Base-by-base conservation (phyloP, 108 stramenopile genomes). In the Nannochloropsis salina region DNA sequence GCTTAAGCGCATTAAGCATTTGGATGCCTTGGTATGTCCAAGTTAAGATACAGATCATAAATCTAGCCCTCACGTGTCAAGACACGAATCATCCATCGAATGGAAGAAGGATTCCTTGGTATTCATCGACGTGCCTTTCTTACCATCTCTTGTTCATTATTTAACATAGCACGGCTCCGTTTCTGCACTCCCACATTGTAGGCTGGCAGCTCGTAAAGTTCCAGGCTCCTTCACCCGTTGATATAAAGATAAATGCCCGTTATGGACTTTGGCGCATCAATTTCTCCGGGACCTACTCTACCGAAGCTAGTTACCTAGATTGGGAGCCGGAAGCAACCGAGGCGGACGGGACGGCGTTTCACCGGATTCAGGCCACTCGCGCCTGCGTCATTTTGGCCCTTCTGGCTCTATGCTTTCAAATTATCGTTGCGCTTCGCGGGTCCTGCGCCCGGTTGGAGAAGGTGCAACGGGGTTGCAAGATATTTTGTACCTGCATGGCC, bases 121-220 rank as follows among this genome's bases (percentile, higher is more conserved):
- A 4, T 74, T n/a, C 61, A 74, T 8, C 61, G 31, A 31, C 31
- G 31, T 31, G 31, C 31, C 15, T 74, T 74, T 6, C 61, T 74
- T 8, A 74, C 20, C 61, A 15, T 6, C n/a, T 74, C 6, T 6
- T 74, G n/a, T 74, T n/a, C 61, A 15, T 74, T n/a, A n/a, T 74
- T 6, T 74, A 4, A 15, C 6, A 15, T 4, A n/a, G 4, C 61
- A n/a, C 61, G n/a, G 4, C 61, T n/a, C 61, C 47, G 2, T n/a
- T n/a, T 3, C 20, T n/a, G 2, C 61, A 15, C 61, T n/a, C 15
- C 61, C 61, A 10, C 2, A 4, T 74, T n/a, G n/a, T n/a, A 74
- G 61, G 61, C 61, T 74, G 61, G 61, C 61, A 74, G n/a, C 61
- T 74, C 61, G 61, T 74, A 15, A 74, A 74, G 61, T n/a, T 74